These are phyloP conservation scores for Aspergillus amoenus DNA, from an alignment of 2,329 filamentous ascomycete species.

Conservation along the genomic window DNA sequence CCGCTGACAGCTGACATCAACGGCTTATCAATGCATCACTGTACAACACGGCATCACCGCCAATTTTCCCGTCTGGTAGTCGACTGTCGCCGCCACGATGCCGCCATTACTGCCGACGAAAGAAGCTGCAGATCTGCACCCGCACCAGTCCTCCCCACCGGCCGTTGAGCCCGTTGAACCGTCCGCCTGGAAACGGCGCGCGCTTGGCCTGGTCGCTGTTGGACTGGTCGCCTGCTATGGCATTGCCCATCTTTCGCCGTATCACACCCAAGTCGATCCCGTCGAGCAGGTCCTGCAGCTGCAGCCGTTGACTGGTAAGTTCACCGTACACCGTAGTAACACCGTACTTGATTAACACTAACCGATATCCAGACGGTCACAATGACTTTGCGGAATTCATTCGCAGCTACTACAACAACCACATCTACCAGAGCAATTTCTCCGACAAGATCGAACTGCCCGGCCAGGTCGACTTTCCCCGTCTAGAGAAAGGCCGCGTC, in stretches of 20 bases:
- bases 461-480: constrained; percentile 75
- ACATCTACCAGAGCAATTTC: constrained; percentile 74
- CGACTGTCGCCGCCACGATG: too few relatives aligned
- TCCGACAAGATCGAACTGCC: constrained; percentile 48
- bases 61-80: too few relatives aligned
- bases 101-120: neutral
- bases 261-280: neutral
- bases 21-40: neutral
- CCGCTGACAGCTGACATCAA: neutral
- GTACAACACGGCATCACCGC: too few relatives aligned
- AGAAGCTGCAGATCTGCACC: neutral
- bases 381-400: constrained; percentile 81
- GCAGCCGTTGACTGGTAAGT: constrained; percentile 11
- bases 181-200: constrained; percentile 6
- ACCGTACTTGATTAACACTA: neutral
- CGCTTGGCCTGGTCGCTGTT: neutral
- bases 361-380: constrained; percentile 72
- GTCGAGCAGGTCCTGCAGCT: constrained; percentile 8
- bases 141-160: neutral
- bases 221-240: neutral
- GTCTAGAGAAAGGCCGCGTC: constrained; percentile 62
- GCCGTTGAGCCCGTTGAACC: neutral
- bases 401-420: constrained; percentile 66
- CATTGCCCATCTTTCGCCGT: neutral
- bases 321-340: neutral